phyloP scores from a whole-genome alignment of 2,329 filamentous ascomycete genomes.

The Aspergillus neotritici region DNA sequence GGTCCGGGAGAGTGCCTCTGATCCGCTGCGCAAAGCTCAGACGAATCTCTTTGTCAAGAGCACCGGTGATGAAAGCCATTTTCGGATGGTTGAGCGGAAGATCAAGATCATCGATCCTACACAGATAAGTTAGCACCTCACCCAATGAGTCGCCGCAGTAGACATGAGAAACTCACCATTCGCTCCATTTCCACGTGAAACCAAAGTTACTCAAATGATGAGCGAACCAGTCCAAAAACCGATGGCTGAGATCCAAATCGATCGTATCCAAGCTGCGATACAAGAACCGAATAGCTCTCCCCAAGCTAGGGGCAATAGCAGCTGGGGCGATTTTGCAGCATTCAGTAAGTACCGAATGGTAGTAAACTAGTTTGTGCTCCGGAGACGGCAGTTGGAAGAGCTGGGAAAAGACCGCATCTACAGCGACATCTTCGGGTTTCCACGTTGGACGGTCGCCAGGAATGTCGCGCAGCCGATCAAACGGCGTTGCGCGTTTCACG shows the following conservation, averaged over 20 bases:
- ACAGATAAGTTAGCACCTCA: slow-evolving; percentile 13
- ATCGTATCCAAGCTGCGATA: slow-evolving; percentile 77
- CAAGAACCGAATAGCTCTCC: slow-evolving; percentile 84
- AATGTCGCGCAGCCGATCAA: slow-evolving; percentile 72
- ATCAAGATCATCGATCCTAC: slow-evolving; percentile 70
- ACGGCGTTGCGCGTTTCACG: slow-evolving; percentile 85
- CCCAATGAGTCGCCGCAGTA: neutral
- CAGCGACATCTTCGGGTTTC: slow-evolving; percentile 95
- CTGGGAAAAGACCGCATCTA: slow-evolving; percentile 97
- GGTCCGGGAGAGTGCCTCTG: slow-evolving; percentile 81
- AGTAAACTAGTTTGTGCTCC: slow-evolving; percentile 94
- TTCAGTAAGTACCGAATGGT: slow-evolving; percentile 90
- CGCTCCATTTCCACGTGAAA: slow-evolving; percentile 98
- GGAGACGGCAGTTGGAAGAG: slow-evolving; percentile 79
- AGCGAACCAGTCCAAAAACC: slow-evolving; percentile 96
- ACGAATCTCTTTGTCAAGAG: slow-evolving; percentile 92
- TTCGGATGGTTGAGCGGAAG: slow-evolving; percentile 73
- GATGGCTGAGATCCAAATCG: slow-evolving; percentile 78
- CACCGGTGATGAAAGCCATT: slow-evolving; percentile 88
- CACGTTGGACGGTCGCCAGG: slow-evolving; percentile 67
- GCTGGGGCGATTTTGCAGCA: slow-evolving; percentile 92
- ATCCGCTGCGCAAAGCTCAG: slow-evolving; percentile 95
- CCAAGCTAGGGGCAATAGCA: slow-evolving; percentile 90
- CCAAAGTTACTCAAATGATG: slow-evolving; percentile 98
- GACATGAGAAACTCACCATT: slow-evolving; percentile 59